Percentiles rank a stretch among this genome's conserved stretches.
These are phyloP conservation scores for Posidonia oceanica DNA, from an alignment of 116 monocot genomes.

Conservation along the genomic window DNA sequence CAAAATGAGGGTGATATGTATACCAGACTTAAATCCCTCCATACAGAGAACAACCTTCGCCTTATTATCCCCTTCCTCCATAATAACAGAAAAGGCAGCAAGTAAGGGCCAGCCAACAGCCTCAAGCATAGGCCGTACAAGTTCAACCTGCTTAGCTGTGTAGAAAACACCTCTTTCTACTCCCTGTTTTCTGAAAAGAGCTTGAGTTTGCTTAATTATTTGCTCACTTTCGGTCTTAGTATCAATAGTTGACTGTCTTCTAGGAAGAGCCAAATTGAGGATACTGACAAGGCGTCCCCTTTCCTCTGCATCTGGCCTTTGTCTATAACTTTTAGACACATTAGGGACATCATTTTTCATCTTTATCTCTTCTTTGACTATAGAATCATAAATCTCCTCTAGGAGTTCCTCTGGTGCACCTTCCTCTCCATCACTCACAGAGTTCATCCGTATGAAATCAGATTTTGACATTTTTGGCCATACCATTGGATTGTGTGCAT, in stretches of 20 bases:
- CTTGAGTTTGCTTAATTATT: constrained; percentile 69
- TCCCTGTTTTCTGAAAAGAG: constrained; percentile 72
- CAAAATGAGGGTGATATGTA: constrained; percentile 76
- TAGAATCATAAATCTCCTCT: constrained; percentile 94
- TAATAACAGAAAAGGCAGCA: constrained; percentile 93
- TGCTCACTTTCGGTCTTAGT: constrained; percentile 75
- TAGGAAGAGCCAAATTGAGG: constrained; percentile 93
- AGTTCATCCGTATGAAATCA: constrained; percentile 88
- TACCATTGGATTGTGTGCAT: constrained; percentile 96
- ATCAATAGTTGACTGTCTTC: constrained; percentile 48
- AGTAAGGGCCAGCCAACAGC: constrained; percentile 98
- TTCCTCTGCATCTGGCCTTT: constrained; percentile 65
- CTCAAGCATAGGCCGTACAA: constrained; percentile 98
- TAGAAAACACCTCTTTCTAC: constrained; percentile 71
- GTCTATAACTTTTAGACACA: constrained; percentile 32
- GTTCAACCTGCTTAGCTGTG: constrained; percentile 78
- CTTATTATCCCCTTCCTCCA: constrained; percentile 94
- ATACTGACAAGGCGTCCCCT: constrained; percentile 71
- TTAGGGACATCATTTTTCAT: constrained; percentile 60
- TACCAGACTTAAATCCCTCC: constrained; percentile 91
- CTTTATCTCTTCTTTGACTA: constrained; percentile 85
- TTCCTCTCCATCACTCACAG: constrained; percentile 63
- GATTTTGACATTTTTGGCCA: constrained; percentile 96
- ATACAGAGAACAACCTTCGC: constrained; percentile 81
- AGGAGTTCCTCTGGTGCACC: constrained; percentile 74